phyloP scores from a whole-genome alignment of 371 early-diverging fungal genomes.

The Mortierella sp. region DNA sequence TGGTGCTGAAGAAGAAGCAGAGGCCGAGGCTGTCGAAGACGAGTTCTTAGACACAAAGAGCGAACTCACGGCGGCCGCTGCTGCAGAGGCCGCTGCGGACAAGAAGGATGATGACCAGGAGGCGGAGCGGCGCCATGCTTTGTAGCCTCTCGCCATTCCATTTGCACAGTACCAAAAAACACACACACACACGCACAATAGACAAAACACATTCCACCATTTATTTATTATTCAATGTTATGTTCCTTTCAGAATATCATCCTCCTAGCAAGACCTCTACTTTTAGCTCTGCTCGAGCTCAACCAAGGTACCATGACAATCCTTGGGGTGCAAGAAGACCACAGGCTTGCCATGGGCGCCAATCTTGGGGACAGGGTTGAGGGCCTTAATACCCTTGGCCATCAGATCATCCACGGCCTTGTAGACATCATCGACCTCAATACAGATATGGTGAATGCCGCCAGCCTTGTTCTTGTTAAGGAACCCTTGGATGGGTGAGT shows the following conservation, averaged over 20 bases:
- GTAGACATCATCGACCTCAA: conserved; percentile 78
- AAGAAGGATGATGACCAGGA: neutral
- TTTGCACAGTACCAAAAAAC: neutral
- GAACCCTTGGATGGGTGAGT: conserved; percentile 81
- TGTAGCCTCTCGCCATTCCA: too few relatives aligned
- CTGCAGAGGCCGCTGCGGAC: conserved; percentile 2
- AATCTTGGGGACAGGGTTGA: conserved; percentile 81
- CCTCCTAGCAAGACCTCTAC: neutral
- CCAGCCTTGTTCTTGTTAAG: conserved; percentile 82
- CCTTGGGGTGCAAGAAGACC: conserved; percentile 87
- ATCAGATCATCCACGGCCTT: conserved; percentile 72
- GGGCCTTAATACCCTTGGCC: conserved; percentile 69
- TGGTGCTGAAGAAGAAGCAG: conserved; percentile 15
- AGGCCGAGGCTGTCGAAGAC: conserved; percentile 11
- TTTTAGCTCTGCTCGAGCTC: conserved; percentile 73
- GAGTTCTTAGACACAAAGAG: conserved; percentile 5
- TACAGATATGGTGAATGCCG: conserved; percentile 87
- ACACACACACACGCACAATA: conserved; percentile 7
- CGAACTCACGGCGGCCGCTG: neutral
- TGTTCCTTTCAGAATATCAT: too few relatives aligned
- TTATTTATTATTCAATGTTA: neutral
- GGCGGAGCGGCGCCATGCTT: neutral
- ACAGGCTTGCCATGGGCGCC: conserved; percentile 88
- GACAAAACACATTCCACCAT: neutral
- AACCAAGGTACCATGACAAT: conserved; percentile 85